These are phyloP conservation scores for Rhipidocladum racemiflorum DNA, from an alignment of 176 grass and related monocot genomes.

Conservation along the genomic window DNA sequence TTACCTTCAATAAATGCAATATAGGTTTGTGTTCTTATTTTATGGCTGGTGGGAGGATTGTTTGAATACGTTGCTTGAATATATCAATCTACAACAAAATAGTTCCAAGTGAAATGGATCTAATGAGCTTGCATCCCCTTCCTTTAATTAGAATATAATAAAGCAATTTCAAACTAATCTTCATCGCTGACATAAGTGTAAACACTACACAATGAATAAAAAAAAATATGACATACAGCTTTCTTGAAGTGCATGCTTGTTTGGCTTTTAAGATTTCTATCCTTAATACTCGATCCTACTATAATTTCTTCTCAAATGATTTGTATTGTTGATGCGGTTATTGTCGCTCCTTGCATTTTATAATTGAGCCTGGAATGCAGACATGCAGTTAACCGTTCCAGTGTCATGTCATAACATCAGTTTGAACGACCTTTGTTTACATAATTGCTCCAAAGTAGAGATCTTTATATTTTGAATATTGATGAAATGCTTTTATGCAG, in stretches of 20 bases:
- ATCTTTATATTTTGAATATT: slow-evolving; percentile 18
- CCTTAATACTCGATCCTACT: not conserved
- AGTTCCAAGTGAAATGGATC: not conserved
- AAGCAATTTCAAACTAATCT: not conserved
- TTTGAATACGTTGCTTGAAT: not conserved
- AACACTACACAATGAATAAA: not conserved
- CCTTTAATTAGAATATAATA: not conserved
- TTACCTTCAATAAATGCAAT: slow-evolving; percentile 92
- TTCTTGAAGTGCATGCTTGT: not conserved
- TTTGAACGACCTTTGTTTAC: not conserved
- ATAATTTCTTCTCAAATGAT: not conserved
- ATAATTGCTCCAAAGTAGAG: not conserved
- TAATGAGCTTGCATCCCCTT: not conserved
- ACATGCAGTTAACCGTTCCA: not conserved
- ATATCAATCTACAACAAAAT: not conserved
- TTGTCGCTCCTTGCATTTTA: not conserved
- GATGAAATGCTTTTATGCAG: slow-evolving; percentile 42
- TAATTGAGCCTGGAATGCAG: not conserved
- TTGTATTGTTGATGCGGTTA: not conserved
- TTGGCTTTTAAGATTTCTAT: slow-evolving; percentile 7
- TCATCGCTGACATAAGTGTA: not conserved
- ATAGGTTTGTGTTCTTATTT: slow-evolving; percentile 57
- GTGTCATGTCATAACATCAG: not conserved
- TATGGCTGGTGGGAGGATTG: not conserved
- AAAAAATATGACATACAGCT: not conserved